phyloP scores from a whole-genome alignment of 257 asterid genomes.

The Solanum chiquidenum region DNA sequence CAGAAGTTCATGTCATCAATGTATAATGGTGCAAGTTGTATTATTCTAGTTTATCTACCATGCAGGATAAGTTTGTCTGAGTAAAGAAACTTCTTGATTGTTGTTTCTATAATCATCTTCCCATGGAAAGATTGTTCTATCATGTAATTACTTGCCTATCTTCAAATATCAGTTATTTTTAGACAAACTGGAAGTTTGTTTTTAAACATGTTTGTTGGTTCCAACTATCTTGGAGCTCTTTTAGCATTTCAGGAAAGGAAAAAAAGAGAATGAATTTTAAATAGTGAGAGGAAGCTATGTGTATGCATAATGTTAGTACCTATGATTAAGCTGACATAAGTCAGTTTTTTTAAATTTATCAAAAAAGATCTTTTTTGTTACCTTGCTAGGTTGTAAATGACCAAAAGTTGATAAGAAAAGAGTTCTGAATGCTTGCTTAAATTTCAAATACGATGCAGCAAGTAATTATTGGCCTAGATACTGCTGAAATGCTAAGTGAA shows the following conservation, averaged over 20 bases:
- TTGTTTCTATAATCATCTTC: background rate
- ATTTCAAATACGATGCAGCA: slow-evolving; percentile 59
- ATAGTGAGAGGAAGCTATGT: background rate
- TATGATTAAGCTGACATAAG: background rate
- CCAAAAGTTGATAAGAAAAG: background rate
- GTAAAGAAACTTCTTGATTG: background rate
- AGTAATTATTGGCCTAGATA: slow-evolving; percentile 82
- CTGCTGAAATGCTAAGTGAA: slow-evolving; percentile 75
- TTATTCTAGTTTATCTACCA: background rate
- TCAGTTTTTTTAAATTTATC: background rate
- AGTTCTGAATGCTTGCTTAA: slow-evolving; percentile 15
- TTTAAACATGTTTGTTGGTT: background rate
- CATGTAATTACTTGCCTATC: background rate
- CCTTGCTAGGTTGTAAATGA: background rate
- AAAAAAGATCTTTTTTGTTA: background rate
- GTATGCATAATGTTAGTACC: background rate
- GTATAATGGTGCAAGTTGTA: background rate
- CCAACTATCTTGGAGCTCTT: background rate
- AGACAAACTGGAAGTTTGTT: background rate
- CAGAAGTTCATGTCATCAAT: background rate
- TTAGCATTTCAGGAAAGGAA: background rate
- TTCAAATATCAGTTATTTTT: background rate
- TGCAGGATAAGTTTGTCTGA: background rate
- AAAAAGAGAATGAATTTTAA: background rate
- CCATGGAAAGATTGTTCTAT: background rate